Base-by-base conservation (phyloP, 2,329 filamentous ascomycete genomes). In the Stenocarpella maydis region DNA sequence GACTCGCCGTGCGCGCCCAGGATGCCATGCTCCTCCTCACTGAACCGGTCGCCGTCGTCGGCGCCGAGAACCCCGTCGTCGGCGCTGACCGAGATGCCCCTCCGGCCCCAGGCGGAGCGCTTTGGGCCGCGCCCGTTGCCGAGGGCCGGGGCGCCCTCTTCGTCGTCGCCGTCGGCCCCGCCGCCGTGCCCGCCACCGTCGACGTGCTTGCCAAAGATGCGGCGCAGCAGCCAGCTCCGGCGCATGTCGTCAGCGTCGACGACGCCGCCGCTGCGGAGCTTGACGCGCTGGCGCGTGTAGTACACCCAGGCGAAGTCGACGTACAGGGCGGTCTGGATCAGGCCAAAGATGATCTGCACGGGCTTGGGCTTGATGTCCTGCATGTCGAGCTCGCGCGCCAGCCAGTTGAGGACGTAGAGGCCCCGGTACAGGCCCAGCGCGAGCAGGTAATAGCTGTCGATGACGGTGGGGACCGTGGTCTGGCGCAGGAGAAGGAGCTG, bases 221-320 rank as follows among this genome's bases (percentile, higher is more conserved):
- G 88, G 73, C 88, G 88, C 12, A 98, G 88, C 34, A 98, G 84
- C 90, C 94, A 98, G 72, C 94, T 93, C 68, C 93, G 90, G 72
- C 90, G 87, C 77, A 97, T 85, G 78, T 98, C 95, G 73, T 98
- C 95, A 4, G 91, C 91, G 77, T 98, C 95, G 17, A 98, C 93
- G 21, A 98, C 86, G 8, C 94, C 93, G 53, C 95, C 95, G 73
- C 89, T 91, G 71, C 95, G 88, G 19, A 98, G 90, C 90, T 98
- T 98, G 77, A 98, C 94, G 69, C 95, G 89, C 83, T 98, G 95
- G 72, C 95, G 88, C 14, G 92, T 92, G 83, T 93, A 98, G 84
- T 98, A 98, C 1, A 98, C 94, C 94, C 95, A 98, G 43, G 94
- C 94, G 78, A 98, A 98, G 81, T 98, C 95, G 74, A 95, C 79